phyloP scores from a whole-genome alignment of 73 alveolate genomes.

The Urostyla sp. region DNA sequence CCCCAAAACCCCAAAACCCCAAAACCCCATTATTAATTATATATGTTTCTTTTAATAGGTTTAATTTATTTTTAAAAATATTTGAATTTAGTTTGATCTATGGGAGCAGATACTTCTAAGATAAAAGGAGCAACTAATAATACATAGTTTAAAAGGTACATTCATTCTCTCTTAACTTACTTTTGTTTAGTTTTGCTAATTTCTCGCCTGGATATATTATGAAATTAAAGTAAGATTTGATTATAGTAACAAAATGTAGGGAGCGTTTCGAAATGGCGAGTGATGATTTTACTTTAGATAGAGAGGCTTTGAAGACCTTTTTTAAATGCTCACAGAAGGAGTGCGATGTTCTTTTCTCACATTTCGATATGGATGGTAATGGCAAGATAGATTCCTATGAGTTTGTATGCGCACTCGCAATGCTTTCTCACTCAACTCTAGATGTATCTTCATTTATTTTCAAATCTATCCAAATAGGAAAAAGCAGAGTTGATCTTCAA shows the following conservation, averaged over 20 bases:
- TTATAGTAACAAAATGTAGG: constrained; percentile 2
- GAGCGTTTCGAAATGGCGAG: constrained; percentile 74
- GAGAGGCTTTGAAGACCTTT: constrained; percentile 56
- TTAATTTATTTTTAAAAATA: not conserved
- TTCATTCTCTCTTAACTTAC: not conserved
- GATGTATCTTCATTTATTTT: constrained; percentile 12
- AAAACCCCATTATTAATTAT: not conserved
- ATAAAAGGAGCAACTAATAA: constrained; percentile 38
- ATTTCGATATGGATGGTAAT: constrained; percentile 90
- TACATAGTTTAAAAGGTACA: constrained; percentile 29
- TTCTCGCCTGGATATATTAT: constrained; percentile 63
- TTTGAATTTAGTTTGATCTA: not conserved
- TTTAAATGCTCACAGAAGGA: constrained; percentile 75
- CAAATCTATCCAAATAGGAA: constrained; percentile 26
- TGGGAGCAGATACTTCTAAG: constrained; percentile 52
- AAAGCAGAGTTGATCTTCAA: constrained; percentile 80
- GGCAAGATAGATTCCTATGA: constrained; percentile 93
- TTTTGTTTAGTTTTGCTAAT: constrained; percentile 34
- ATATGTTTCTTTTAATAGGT: not conserved
- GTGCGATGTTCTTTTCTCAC: constrained; percentile 65
- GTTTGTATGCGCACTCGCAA: constrained; percentile 88
- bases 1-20: not conserved
- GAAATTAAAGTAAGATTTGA: constrained; percentile 46
- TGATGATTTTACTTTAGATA: constrained; percentile 74
- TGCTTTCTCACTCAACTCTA: constrained; percentile 80